phyloP scores from a whole-genome alignment of 345 rosid species.

The Rhizophora mangle region DNA sequence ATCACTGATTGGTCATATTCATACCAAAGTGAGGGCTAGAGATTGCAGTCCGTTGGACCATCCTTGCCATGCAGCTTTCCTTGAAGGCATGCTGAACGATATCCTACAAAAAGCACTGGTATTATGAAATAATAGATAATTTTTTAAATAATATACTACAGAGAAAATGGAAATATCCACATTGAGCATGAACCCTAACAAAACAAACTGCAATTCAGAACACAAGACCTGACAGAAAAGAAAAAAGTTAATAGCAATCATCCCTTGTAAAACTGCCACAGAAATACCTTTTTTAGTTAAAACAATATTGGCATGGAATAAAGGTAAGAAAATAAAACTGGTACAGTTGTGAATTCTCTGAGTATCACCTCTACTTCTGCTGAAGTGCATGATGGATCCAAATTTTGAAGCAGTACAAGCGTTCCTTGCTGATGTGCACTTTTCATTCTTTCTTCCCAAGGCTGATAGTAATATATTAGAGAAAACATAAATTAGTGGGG shows the following conservation, averaged over 20 bases:
- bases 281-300: not conserved
- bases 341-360: not conserved
- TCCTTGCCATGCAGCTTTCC: constrained; percentile 63
- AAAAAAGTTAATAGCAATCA: not conserved
- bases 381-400: constrained; percentile 67
- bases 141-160: too few species aligned
- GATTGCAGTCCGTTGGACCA: constrained; percentile 46
- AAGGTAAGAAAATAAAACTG: not conserved
- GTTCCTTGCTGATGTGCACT: constrained; percentile 47
- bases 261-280: not conserved
- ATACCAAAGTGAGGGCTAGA: constrained; percentile 61
- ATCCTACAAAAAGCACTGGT: constrained; percentile 41
- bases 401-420: constrained; percentile 66
- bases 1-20: not conserved
- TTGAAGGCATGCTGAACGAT: constrained; percentile 57
- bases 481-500: constrained; percentile 7
- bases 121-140: not conserved
- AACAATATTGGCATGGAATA: not conserved
- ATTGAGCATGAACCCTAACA: not conserved
- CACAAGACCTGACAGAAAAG: not conserved
- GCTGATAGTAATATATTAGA: constrained; percentile 36
- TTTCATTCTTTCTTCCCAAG: constrained; percentile 69
- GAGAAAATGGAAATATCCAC: not conserved
- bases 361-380: constrained; percentile 65
- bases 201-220: not conserved